Conservation (phyloP, 352 stramenopile species). For the Globisporangium rhizosaccharum region DNA sequence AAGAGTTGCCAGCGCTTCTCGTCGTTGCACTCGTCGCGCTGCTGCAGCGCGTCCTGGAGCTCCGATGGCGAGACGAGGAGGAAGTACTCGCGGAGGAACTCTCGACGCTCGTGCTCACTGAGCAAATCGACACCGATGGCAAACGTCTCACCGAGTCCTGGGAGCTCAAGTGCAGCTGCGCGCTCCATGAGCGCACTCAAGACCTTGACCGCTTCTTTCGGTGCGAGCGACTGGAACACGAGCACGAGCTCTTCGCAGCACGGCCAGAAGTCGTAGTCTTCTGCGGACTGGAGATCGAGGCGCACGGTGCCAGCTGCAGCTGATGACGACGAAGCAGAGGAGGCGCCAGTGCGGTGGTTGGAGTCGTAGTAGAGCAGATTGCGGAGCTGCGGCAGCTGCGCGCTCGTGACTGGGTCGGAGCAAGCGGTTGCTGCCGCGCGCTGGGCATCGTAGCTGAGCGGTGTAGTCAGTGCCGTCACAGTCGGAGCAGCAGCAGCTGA, state of each 20-base stretch:
- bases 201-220: slow-evolving; percentile 31
- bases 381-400: slow-evolving; percentile 20
- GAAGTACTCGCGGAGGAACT: slow-evolving; percentile 61
- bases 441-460: not conserved
- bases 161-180: slow-evolving; percentile 27
- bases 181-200: slow-evolving; percentile 35
- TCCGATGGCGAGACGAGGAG: slow-evolving; percentile 38
- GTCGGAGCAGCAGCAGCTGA: not conserved
- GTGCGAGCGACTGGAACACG: slow-evolving; percentile 35
- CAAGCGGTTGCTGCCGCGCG: not conserved
- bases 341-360: no score
- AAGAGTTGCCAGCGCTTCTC: slow-evolving; percentile 48
- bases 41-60: slow-evolving; percentile 42
- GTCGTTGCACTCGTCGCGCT: slow-evolving; percentile 50
- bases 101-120: slow-evolving; percentile 27
- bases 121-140: slow-evolving; percentile 42
- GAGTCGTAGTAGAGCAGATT: slow-evolving; percentile 19
- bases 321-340: not conserved
- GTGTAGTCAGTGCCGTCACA: not conserved
- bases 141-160: slow-evolving; percentile 30
- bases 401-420: not conserved
- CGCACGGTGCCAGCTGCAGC: not conserved
- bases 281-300: slow-evolving; percentile 20
- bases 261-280: slow-evolving; percentile 42
- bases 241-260: slow-evolving; percentile 37